Conservation (phyloP, 2,329 filamentous ascomycete species). For the Pseudogymnoascus sp. region DNA sequence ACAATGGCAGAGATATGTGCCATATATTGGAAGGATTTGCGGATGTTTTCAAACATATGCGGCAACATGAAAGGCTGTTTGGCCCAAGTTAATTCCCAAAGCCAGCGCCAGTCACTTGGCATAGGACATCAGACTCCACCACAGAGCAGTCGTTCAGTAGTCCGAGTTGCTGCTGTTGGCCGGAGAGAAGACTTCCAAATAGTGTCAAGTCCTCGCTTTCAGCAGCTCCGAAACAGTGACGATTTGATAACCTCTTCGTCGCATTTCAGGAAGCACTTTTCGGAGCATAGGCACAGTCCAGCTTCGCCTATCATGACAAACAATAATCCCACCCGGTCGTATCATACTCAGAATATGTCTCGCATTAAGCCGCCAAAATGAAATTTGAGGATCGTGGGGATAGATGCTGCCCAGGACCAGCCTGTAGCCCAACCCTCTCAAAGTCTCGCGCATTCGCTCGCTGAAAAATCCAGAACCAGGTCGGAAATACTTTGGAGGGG, state of each 20-base stretch:
- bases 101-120: too few species aligned
- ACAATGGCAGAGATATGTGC: not conserved
- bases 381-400: slow-evolving; percentile 84
- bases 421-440: slow-evolving; percentile 55
- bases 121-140: too few species aligned
- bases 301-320: slow-evolving; percentile 71
- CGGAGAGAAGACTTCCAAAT: not conserved
- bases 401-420: slow-evolving; percentile 80
- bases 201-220: not conserved
- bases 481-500: slow-evolving; percentile 62
- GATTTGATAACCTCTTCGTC: not conserved
- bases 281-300: slow-evolving; percentile 8
- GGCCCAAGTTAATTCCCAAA: not conserved
- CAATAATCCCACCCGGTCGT: slow-evolving; percentile 66
- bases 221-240: not conserved
- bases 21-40: not conserved
- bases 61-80: not conserved
- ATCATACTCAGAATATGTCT: slow-evolving; percentile 74
- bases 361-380: slow-evolving; percentile 60
- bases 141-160: too few species aligned
- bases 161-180: too few species aligned
- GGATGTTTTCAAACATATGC: not conserved
- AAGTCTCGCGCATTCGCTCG: slow-evolving; percentile 53
- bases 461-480: slow-evolving; percentile 83
- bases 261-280: slow-evolving; percentile 2